phyloP scores from a whole-genome alignment of 768 basidiomycete species.

The Termitomyces sp. region DNA sequence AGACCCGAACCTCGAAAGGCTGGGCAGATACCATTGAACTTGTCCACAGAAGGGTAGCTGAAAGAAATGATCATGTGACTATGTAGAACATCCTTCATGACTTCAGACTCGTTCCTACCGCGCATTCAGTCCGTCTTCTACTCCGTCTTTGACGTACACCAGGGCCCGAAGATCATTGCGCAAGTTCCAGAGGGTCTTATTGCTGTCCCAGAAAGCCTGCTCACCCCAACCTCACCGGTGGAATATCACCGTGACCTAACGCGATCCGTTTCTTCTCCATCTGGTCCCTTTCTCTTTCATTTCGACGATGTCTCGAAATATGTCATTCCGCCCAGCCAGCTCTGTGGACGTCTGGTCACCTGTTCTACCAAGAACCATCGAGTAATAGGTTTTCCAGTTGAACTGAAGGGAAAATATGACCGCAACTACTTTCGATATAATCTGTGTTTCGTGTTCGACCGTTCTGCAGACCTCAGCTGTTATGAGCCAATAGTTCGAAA shows the following conservation, averaged over 20 bases:
- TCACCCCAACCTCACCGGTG: constrained; percentile 26
- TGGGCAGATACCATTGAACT: too few relatives aligned
- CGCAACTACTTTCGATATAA: constrained; percentile 93
- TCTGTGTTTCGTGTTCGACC: constrained; percentile 93
- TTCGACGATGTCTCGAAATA: constrained; percentile 92
- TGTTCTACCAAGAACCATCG: constrained; percentile 78
- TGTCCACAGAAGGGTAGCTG: too few relatives aligned
- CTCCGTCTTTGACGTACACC: constrained; percentile 79
- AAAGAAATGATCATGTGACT: too few relatives aligned
- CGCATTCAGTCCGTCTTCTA: constrained; percentile 89
- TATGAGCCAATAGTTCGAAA: constrained; percentile 97
- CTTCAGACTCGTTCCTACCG: constrained; percentile 66
- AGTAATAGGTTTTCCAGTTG: constrained; percentile 89
- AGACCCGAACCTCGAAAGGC: too few relatives aligned
- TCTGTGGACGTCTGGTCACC: constrained; percentile 86
- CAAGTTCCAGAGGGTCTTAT: constrained; percentile 95
- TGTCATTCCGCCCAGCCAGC: constrained; percentile 81
- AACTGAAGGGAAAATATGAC: constrained; percentile 68
- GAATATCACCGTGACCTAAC: constrained; percentile 30
- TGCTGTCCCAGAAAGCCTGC: constrained; percentile 32
- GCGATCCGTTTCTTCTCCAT: constrained; percentile 42
- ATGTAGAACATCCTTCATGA: constrained; percentile 18
- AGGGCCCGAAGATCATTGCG: constrained; percentile 86
- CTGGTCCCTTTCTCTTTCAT: constrained; percentile 64
- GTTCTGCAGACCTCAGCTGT: constrained; percentile 85